phyloP scores from a whole-genome alignment of 1,284 basidiomycete genomes.

The Singerocomus rubriflavus region DNA sequence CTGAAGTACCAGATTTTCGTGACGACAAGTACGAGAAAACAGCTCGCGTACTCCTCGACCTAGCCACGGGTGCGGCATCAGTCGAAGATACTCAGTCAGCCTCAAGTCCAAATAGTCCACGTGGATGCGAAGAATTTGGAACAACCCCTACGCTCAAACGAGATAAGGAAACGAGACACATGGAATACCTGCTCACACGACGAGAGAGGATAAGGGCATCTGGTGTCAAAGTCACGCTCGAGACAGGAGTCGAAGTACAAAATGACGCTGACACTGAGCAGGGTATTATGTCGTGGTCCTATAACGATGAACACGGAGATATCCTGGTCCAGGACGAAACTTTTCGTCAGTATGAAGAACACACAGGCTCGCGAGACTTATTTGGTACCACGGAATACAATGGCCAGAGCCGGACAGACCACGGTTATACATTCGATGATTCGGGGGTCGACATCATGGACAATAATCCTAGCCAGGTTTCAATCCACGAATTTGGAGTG shows the following conservation, averaged over 20 bases:
- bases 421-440: slow-evolving; percentile 21
- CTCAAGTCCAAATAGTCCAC: slow-evolving; percentile 10
- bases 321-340: neutral
- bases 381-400: neutral
- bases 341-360: neutral
- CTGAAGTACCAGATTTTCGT: slow-evolving; percentile 15
- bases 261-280: neutral
- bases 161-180: slow-evolving; percentile 5
- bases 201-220: slow-evolving; percentile 21
- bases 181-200: slow-evolving; percentile 26
- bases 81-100: slow-evolving; percentile 7
- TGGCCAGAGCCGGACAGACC: neutral
- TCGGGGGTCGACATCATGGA: slow-evolving; percentile 25
- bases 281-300: neutral
- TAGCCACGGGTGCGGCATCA: slow-evolving; percentile 1
- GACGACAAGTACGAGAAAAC: slow-evolving; percentile 14
- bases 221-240: neutral
- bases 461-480: slow-evolving; percentile 1
- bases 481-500: slow-evolving; percentile 5
- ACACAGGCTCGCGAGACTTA: neutral
- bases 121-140: slow-evolving; percentile 24
- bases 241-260: slow-evolving; percentile 1
- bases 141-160: slow-evolving; percentile 22
- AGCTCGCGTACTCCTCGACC: slow-evolving; percentile 12
- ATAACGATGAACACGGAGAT: neutral